These are phyloP conservation scores for Aspergillus sp. DNA, from an alignment of 2,329 filamentous ascomycete species.

Conservation along the genomic window DNA sequence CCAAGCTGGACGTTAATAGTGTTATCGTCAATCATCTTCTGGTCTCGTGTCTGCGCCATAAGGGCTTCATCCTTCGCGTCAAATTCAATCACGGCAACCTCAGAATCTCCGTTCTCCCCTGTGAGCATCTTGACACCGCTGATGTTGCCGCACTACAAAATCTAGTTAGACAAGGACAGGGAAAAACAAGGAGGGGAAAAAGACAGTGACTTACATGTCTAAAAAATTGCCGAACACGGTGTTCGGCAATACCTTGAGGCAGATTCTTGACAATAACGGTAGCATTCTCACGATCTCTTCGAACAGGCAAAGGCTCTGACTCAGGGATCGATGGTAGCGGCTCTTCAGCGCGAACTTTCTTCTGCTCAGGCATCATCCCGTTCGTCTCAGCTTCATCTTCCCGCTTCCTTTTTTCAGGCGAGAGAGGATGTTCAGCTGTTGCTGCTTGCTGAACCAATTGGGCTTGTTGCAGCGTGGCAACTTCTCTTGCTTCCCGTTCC, in stretches of 20 bases:
- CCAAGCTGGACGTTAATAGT: slow-evolving; percentile 68
- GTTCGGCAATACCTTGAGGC: slow-evolving; percentile 60
- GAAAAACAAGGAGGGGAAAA: not conserved
- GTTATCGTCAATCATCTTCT: slow-evolving; percentile 66
- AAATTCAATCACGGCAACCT: slow-evolving; percentile 78
- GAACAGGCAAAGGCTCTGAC: slow-evolving; percentile 38
- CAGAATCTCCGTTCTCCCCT: slow-evolving; percentile 52
- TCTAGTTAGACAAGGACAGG: slow-evolving; percentile 5
- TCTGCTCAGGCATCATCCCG: slow-evolving; percentile 50
- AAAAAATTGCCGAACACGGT: slow-evolving; percentile 79
- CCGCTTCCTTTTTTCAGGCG: slow-evolving; percentile 60
- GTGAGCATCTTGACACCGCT: slow-evolving; percentile 63
- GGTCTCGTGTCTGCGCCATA: slow-evolving; percentile 71
- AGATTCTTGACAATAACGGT: slow-evolving; percentile 74
- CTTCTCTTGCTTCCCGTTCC: slow-evolving; percentile 56
- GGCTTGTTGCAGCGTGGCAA: slow-evolving; percentile 32
- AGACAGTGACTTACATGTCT: slow-evolving; percentile 48
- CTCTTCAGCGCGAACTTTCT: slow-evolving; percentile 55
- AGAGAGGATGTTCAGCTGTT: slow-evolving; percentile 16
- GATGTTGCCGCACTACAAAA: slow-evolving; percentile 61
- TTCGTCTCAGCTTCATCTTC: slow-evolving; percentile 48
- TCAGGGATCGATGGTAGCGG: slow-evolving; percentile 22
- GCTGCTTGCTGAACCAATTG: slow-evolving; percentile 12
- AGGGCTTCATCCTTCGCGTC: slow-evolving; percentile 69
- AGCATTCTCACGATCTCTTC: slow-evolving; percentile 84